Conservation (phyloP, 1,139 yeast genomes). For the Debaryomyces singareniensis region DNA sequence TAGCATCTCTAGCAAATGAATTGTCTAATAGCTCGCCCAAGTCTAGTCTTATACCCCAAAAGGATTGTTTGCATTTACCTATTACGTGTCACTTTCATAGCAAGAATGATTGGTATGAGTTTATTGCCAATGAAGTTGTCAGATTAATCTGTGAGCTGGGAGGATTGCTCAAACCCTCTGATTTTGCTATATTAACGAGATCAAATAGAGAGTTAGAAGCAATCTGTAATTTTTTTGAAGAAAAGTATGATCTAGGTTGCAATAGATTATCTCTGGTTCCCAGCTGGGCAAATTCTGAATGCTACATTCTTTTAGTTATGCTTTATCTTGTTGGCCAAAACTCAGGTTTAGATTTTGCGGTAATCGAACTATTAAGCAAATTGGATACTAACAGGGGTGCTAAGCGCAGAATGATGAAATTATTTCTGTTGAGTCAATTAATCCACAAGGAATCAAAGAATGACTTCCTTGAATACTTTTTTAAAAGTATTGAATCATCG, state of each 20-base stretch:
- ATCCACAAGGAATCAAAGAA: conserved; percentile 10
- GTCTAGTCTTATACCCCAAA: conserved; percentile 12
- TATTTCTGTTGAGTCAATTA: conserved; percentile 17
- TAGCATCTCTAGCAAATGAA: conserved; percentile 16
- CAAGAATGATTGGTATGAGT: conserved; percentile 30
- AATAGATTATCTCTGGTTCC: conserved; percentile 42
- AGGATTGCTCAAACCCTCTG: conserved; percentile 40
- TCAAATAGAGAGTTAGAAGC: conserved; percentile 49
- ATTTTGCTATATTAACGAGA: conserved; percentile 49
- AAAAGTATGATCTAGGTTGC: conserved; percentile 34
- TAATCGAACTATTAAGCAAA: conserved; percentile 20
- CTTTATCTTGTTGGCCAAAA: conserved; percentile 33
- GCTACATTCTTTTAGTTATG: conserved; percentile 46
- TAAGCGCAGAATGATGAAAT: conserved; percentile 17
- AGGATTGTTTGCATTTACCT: conserved; percentile 24
- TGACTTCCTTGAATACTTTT: conserved; percentile 8
- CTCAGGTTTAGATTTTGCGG: conserved; percentile 27
- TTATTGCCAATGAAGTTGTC: conserved; percentile 39
- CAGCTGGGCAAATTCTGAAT: conserved; percentile 47
- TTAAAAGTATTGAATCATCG: conserved; percentile 1
- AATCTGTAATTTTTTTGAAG: conserved; percentile 30
- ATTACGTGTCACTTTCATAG: conserved; percentile 19
- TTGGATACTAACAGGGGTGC: conserved; percentile 23
- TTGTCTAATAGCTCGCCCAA: conserved; percentile 4
- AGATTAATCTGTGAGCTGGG: conserved; percentile 39